Base-by-base conservation (phyloP, 78 protist species). In the Cyanophora paradoxa region DNA sequence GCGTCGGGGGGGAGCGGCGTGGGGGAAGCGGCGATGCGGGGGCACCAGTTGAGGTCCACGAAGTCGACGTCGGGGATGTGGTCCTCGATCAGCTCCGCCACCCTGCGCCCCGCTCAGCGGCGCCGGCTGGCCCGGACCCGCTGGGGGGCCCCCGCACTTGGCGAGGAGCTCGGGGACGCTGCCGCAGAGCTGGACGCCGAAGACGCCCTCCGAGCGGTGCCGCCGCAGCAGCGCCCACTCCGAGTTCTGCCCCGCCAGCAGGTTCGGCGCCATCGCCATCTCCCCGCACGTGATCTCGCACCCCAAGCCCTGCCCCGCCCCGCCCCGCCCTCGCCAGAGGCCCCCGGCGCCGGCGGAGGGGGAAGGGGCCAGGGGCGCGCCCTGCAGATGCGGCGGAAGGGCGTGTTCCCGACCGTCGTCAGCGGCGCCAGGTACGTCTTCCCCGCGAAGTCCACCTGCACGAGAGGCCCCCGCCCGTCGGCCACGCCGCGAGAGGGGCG, bases 401-500 rank as follows among this genome's bases (percentile, higher is more conserved):
- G 99, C 42, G 96, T 83, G 79, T 96, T 96, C 52, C 99, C 99
- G 34, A 95, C 97, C 8, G 99, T 96, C 7, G 98, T 96, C 46
- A 96, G 82, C n/a, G 99, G 99, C 48, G 99, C 98, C 2, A 96
- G 87, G 68, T 74, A 72, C 19, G 87, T 59, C 79, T 95, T 94
- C 68, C 75, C 78, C 3, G 36, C 16, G 31, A 44, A 86, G 81
- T 94, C 93, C 34, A 93, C n/a, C n/a, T n/a, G n/a, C n/a, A n/a
- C n/a, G n/a, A n/a, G n/a, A n/a, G n/a, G n/a, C n/a, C n/a, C n/a
- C n/a, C n/a, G n/a, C n/a, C n/a, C n/a, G n/a, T n/a, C n/a, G n/a
- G n/a, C n/a, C n/a, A n/a, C n/a, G n/a, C n/a, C n/a, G n/a, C n/a
- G n/a, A n/a, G n/a, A n/a, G n/a, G n/a, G n/a, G n/a, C n/a, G n/a